Conservation (phyloP, 164 flowering plant genomes). For the Pachysandra terminalis region DNA sequence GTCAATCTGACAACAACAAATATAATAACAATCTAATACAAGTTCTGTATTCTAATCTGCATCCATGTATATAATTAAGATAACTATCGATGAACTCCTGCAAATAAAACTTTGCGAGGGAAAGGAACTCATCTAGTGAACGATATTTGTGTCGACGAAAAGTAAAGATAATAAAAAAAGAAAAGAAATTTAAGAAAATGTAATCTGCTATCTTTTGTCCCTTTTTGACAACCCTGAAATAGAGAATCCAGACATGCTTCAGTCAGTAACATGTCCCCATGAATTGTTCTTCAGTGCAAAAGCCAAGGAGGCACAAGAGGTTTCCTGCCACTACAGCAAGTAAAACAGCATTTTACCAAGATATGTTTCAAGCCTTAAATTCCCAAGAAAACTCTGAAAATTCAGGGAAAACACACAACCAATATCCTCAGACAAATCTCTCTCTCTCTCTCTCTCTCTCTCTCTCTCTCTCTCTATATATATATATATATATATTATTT, state of each 20-base stretch:
- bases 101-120: not conserved
- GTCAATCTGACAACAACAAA: not conserved
- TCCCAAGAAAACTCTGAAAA: not conserved
- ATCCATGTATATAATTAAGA: not conserved
- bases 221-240: not conserved
- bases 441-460: too few relatives aligned
- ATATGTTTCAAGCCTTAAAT: not conserved
- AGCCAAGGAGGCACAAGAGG: constrained; percentile 16
- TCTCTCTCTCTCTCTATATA: too few relatives aligned
- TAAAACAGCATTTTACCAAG: not conserved
- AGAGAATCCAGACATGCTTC: constrained; percentile 2
- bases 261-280: constrained; percentile 25
- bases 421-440: too few relatives aligned
- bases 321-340: not conserved
- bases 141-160: not conserved
- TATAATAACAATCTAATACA: too few relatives aligned
- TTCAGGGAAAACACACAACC: not conserved
- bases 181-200: not conserved
- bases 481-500: too few relatives aligned
- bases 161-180: too few relatives aligned
- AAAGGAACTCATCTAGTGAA: not conserved
- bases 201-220: not conserved
- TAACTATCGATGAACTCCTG: not conserved
- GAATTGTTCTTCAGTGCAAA: constrained; percentile 20
- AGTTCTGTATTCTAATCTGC: too few relatives aligned